Percentiles rank a stretch among this genome's conserved stretches.
Conservation (phyloP, 768 basidiomycete species). For the Psilocybe sp. region DNA sequence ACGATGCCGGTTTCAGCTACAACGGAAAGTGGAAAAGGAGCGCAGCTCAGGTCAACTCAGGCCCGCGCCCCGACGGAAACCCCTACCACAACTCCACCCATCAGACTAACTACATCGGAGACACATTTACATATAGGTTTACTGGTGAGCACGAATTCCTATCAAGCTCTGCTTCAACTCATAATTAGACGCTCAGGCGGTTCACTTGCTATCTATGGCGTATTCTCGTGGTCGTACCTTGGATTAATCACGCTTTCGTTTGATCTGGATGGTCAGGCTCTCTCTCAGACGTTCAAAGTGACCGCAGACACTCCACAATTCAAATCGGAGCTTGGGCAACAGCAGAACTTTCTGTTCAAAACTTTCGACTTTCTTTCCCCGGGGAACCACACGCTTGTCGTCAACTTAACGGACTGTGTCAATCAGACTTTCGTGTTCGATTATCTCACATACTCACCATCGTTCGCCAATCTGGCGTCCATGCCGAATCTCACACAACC, state of each 20-base stretch:
- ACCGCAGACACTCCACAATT: conserved; percentile 11
- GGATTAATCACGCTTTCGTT: conserved; percentile 10
- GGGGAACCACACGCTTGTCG: conserved; percentile 13
- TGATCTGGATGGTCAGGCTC: conserved; percentile 11
- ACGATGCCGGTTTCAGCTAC: conserved; percentile 16
- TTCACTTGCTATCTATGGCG: conserved; percentile 13
- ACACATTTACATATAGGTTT: conserved; percentile 8
- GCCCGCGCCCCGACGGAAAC: conserved; percentile 4
- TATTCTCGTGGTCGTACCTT: conserved; percentile 12
- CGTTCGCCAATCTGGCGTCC: conserved; percentile 4
- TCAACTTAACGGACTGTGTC: conserved; percentile 11
- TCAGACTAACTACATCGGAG: conserved; percentile 4
- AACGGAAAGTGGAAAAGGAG: conserved; percentile 15
- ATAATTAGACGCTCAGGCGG: conserved; percentile 6
- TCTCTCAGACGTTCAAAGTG: conserved; percentile 6
- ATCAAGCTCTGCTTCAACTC: neutral
- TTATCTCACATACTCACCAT: conserved; percentile 17
- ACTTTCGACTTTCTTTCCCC: conserved; percentile 4
- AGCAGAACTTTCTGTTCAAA: conserved; percentile 11
- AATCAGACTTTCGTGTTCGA: conserved; percentile 15
- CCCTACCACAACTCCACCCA: conserved; percentile 11
- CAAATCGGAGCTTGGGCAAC: conserved; percentile 6
- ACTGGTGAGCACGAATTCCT: conserved; percentile 2
- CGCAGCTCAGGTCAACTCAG: conserved; percentile 8
- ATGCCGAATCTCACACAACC: neutral